Conservation (phyloP, 2,329 filamentous ascomycete genomes). For the Penicillium fuscoglaucum region DNA sequence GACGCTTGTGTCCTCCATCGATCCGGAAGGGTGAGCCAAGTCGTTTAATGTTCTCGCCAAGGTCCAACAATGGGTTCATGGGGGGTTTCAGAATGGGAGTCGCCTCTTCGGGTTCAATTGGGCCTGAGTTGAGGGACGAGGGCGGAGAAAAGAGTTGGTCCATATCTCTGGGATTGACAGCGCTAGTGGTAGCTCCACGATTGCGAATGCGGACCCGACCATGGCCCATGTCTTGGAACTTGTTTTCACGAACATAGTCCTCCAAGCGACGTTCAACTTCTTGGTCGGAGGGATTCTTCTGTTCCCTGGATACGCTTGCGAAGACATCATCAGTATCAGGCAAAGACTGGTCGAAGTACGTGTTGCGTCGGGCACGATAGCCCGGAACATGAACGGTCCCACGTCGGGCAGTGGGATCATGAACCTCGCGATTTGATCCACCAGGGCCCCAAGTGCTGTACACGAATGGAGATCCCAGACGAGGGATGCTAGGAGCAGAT, state of each 20-base stretch:
- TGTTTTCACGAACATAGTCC: conserved; percentile 44
- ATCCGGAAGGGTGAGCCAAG: conserved; percentile 51
- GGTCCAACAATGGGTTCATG: conserved; percentile 33
- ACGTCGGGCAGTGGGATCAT: conserved; percentile 38
- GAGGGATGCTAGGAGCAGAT: conserved; percentile 31
- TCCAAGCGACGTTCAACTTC: conserved; percentile 58
- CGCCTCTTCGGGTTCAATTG: conserved; percentile 28
- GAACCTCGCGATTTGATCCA: conserved; percentile 34
- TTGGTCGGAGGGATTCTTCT: conserved; percentile 54
- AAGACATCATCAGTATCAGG: conserved; percentile 50
- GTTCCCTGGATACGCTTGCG: conserved; percentile 43
- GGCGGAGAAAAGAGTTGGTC: conserved; percentile 57
- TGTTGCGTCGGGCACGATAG: conserved; percentile 51
- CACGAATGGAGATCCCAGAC: conserved; percentile 51
- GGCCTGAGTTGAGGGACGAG: conserved; percentile 33
- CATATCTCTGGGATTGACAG: conserved; percentile 54
- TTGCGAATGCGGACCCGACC: conserved; percentile 61
- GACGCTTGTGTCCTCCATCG: conserved; percentile 38
- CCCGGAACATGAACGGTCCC: conserved; percentile 49
- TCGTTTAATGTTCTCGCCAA: conserved; percentile 46
- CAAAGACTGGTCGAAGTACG: conserved; percentile 54
- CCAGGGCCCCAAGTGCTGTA: conserved; percentile 53
- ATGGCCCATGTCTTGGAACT: conserved; percentile 51
- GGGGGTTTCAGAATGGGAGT: conserved; percentile 25
- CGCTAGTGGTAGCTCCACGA: conserved; percentile 62